phyloP scores from a whole-genome alignment of 768 basidiomycete genomes.

The Coprinellus aureogranulatus region DNA sequence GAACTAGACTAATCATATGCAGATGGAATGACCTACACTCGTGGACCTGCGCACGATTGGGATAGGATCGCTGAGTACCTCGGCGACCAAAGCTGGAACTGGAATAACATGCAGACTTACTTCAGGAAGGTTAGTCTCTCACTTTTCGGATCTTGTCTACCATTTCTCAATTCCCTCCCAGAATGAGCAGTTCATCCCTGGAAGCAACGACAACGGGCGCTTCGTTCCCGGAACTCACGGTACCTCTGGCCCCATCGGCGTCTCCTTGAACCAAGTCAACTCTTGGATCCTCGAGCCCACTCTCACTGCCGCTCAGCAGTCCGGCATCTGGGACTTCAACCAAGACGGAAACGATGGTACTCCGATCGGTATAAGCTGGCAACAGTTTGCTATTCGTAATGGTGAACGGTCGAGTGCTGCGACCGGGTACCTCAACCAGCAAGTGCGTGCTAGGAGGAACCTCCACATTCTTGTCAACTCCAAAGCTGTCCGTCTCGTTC shows the following conservation, averaged over 20 bases:
- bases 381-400: conserved; percentile 3
- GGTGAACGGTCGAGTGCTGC: conserved; percentile 21
- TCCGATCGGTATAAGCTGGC: conserved; percentile 8
- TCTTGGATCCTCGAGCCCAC: conserved; percentile 32
- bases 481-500: conserved; percentile 24
- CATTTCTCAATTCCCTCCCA: conserved; percentile 7
- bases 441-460: conserved; percentile 23
- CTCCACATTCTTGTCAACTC: conserved; percentile 28
- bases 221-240: conserved; percentile 34
- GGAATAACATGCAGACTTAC: conserved; percentile 29
- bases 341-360: conserved; percentile 6
- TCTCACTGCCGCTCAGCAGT: conserved; percentile 2
- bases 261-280: conserved; percentile 25
- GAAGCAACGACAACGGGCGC: conserved; percentile 10
- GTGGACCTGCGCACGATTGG: conserved; percentile 42
- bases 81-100: conserved; percentile 49
- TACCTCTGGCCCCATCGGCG: conserved; percentile 24
- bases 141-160: background rate
- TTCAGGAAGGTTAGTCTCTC: conserved; percentile 22
- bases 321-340: conserved; percentile 19
- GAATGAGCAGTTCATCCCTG: conserved; percentile 17
- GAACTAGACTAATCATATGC: background rate
- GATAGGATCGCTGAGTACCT: conserved; percentile 48
- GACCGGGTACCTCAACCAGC: conserved; percentile 26
- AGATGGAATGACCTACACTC: conserved; percentile 30